phyloP scores from a whole-genome alignment of 2,329 filamentous ascomycete genomes.

The Phialophora chinensis region DNA sequence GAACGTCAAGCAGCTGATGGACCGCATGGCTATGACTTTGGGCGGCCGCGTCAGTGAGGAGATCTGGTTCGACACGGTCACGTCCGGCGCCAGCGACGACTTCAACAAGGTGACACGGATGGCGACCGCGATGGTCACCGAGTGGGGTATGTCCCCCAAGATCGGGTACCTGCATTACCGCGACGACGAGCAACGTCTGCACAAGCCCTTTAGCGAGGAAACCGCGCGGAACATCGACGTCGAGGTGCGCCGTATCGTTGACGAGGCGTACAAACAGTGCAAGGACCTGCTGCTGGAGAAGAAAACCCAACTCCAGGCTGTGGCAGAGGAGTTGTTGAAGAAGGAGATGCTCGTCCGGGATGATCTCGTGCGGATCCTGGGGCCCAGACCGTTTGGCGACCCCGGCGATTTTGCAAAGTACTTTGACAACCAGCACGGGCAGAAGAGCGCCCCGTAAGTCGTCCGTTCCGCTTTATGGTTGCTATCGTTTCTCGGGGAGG shows the following conservation, averaged over 20 bases:
- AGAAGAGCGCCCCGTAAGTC: constrained; percentile 59
- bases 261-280: constrained; percentile 91
- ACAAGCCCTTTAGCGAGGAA: constrained; percentile 95
- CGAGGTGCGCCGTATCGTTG: constrained; percentile 89
- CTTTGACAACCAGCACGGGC: constrained; percentile 66
- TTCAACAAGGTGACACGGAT: constrained; percentile 98
- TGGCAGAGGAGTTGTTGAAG: constrained; percentile 88
- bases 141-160: constrained; percentile 97
- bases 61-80: constrained; percentile 94
- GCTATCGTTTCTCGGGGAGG: not conserved
- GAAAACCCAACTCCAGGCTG: constrained; percentile 84
- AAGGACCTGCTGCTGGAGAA: constrained; percentile 79
- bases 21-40: constrained; percentile 99
- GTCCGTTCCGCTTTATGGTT: not conserved
- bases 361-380: constrained; percentile 79
- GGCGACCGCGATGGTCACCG: constrained; percentile 98
- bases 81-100: constrained; percentile 91
- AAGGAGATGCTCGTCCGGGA: constrained; percentile 93
- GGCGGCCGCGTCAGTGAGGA: constrained; percentile 95
- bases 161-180: constrained; percentile 93
- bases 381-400: constrained; percentile 82
- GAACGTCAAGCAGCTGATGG: constrained; percentile 95
- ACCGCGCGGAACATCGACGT: constrained; percentile 90
- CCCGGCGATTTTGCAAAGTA: constrained; percentile 92
- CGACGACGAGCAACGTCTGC: constrained; percentile 77